Evolutionary conservation across 2,329 filamentous ascomycete genomes (phyloP), one percentile per base, ranked within the genome.

Genomic region (Colletotrichum tamarilloi): DNA sequence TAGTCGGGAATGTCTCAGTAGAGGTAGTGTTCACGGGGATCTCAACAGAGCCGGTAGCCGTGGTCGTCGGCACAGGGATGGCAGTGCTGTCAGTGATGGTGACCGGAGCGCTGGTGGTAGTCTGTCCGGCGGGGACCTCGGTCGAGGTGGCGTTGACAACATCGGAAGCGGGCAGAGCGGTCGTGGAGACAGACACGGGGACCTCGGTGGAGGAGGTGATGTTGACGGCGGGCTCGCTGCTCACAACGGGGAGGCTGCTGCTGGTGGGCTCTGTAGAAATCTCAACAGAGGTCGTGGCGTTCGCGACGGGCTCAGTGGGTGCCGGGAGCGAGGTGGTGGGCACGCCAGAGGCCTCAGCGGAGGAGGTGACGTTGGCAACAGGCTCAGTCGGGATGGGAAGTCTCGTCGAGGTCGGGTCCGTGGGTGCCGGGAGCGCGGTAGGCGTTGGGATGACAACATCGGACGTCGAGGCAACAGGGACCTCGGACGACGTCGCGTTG

Each of bases 21-120:
- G 62, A 66, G 26, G 73, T 75, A 8, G 52, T 30, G 53, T 67
- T 75, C 30, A 62, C 46, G 3, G 72, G 60, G 19, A 73, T 68
- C 22, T 74, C 72, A 4, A 86, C 81, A 1, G 86, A 85, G 62
- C 82, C 83, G 35, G 83, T 86, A 5, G 83, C 79, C 46, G 81
- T 77, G 73, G 86, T 79, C 76, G 82, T 85, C 6, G 85, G 87
- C 26, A 75, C 75, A 16, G 76, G 53, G 6, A 72, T 62, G 4
- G 57, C 69, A 19, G 68, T 71, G 30, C 69, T 52, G 35, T 52
- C 60, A 3, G 68, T 65, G 16, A 65, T 42, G 3, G 62, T 67
- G 24, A 58, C 71, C 6, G 58, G 53, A 14, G 38, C 62, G 58
- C 64, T 69, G 30, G 69, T 64, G n/a, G 52, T 69, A 5, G 70